Percentiles rank a stretch among this genome's conserved stretches.
Evolutionary conservation across 306 rosid species (phyloP).

Genomic region (Boehmeria nivea): DNA sequence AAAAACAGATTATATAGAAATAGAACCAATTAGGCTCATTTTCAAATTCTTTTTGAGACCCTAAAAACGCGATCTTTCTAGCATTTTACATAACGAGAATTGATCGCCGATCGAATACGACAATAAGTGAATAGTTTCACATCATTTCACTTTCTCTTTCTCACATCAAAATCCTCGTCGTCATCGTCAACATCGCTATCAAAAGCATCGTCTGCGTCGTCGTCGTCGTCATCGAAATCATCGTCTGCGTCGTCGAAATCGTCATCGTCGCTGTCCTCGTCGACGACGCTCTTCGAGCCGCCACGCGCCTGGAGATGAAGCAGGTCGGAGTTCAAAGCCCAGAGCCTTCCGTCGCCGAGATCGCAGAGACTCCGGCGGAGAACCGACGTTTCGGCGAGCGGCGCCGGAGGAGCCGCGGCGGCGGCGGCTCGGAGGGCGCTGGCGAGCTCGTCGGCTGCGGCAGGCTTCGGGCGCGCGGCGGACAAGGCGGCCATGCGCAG

Average conservation of each 20-base stretch:
- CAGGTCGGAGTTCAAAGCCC: not conserved
- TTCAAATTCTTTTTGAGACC: too few species aligned
- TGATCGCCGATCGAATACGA: not conserved
- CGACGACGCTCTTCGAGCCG: not conserved
- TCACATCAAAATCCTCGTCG: not conserved
- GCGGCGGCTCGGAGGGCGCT: not conserved
- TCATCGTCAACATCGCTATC: not conserved
- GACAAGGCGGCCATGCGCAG: slow-evolving; percentile 14
- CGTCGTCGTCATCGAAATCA: not conserved
- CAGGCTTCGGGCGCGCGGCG: slow-evolving; percentile 2
- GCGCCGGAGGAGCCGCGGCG: not conserved
- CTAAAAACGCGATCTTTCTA: too few species aligned
- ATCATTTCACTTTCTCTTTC: not conserved
- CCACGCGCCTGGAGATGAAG: not conserved
- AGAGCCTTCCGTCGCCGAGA: not conserved
- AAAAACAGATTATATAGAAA: too few species aligned
- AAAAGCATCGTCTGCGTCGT: not conserved
- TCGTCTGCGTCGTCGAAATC: not conserved
- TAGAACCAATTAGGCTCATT: too few species aligned
- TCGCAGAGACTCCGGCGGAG: slow-evolving; percentile 2
- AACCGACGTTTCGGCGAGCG: slow-evolving; percentile 8
- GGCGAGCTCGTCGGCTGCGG: slow-evolving; percentile 3
- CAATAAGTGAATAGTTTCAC: not conserved
- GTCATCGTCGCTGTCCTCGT: not conserved
- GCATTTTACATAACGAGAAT: too few species aligned